phyloP scores from a whole-genome alignment of 2,329 filamentous ascomycete species.

The Neonectria sp. region DNA sequence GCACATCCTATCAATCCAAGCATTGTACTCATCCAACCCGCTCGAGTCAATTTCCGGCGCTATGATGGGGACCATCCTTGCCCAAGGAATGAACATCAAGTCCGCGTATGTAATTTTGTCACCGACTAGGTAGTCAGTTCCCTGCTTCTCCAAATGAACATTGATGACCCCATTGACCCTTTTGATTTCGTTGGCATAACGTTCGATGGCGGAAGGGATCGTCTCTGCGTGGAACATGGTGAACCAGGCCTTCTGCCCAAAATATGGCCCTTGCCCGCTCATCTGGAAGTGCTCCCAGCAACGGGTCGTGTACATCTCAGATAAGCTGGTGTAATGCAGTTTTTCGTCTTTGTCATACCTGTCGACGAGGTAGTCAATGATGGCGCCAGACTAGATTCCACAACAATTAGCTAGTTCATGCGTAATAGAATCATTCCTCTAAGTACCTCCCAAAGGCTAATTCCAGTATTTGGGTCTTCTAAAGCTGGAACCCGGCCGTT shows the following conservation, averaged over 20 bases:
- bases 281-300: conserved; percentile 41
- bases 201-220: conserved; percentile 47
- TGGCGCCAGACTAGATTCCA: conserved; percentile 41
- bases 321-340: conserved; percentile 26
- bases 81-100: conserved; percentile 44
- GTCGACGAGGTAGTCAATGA: conserved; percentile 45
- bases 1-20: too few relatives aligned
- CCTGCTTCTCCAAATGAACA: conserved; percentile 38
- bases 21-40: too few relatives aligned
- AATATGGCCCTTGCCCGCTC: conserved; percentile 51
- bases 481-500: conserved; percentile 42
- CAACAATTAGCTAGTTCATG: not conserved
- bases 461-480: conserved; percentile 40
- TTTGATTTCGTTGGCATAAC: conserved; percentile 49
- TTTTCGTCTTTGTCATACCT: conserved; percentile 39
- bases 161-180: conserved; percentile 49
- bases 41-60: too few relatives aligned
- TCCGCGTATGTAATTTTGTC: conserved; percentile 45
- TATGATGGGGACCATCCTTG: too few relatives aligned
- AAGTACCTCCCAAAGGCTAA: conserved; percentile 41
- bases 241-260: conserved; percentile 46
- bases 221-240: conserved; percentile 38
- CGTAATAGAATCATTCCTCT: not conserved
- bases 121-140: conserved; percentile 41
- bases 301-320: conserved; percentile 34